Evolutionary conservation across 1,284 basidiomycete genomes (phyloP).

Genomic region (Clitocybe nebularis): DNA sequence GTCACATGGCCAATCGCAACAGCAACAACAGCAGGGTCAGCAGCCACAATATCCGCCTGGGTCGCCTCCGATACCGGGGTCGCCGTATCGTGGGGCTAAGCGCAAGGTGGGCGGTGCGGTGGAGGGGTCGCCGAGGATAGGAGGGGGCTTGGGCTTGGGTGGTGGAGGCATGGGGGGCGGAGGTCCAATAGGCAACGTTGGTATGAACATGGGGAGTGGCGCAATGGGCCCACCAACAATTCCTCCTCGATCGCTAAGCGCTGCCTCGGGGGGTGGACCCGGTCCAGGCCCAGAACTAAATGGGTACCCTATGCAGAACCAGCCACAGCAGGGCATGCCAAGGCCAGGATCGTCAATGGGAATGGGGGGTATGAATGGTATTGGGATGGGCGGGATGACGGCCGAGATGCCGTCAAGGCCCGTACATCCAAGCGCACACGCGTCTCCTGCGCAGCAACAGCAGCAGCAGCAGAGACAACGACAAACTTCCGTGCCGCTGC

Average conservation of each 20-base stretch:
- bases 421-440: slow-evolving; percentile 4
- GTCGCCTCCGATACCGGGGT: slow-evolving; percentile 20
- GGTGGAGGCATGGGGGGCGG: slow-evolving; percentile 6
- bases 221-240: slow-evolving; percentile 18
- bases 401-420: slow-evolving; percentile 4
- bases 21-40: slow-evolving; percentile 9
- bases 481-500: slow-evolving; percentile 15
- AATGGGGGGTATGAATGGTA: slow-evolving; percentile 9
- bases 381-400: slow-evolving; percentile 11
- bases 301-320: no score
- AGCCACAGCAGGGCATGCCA: no score
- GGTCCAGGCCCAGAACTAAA: slow-evolving; percentile 1
- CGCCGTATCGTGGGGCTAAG: slow-evolving; percentile 25
- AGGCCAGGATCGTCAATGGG: no score
- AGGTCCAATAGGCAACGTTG: no score
- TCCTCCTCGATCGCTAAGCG: slow-evolving; percentile 5
- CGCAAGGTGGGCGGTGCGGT: slow-evolving; percentile 19
- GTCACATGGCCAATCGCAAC: slow-evolving; percentile 2
- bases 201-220: no score
- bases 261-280: slow-evolving; percentile 3
- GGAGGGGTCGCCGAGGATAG: slow-evolving; percentile 20
- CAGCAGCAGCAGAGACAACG: slow-evolving; percentile 14
- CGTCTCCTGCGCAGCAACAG: slow-evolving; percentile 14
- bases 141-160: slow-evolving; percentile 9
- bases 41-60: slow-evolving; percentile 8